phyloP scores from a whole-genome alignment of 1,284 basidiomycete genomes.

The Fomitopsis palustris region DNA sequence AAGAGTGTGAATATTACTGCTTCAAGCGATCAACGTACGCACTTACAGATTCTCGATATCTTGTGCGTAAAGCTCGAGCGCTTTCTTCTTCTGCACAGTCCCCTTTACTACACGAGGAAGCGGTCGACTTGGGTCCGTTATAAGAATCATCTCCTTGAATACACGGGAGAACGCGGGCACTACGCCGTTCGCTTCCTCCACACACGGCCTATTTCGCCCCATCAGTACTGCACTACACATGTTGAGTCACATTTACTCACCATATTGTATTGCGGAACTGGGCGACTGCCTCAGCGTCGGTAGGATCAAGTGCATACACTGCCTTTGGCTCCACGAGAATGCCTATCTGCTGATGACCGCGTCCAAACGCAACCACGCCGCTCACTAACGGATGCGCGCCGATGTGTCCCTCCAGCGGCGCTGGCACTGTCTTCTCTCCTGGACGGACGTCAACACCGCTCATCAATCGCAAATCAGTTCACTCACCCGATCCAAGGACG shows the following conservation, averaged over 20 bases:
- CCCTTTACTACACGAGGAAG: conserved; percentile 30
- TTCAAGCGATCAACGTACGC: background rate
- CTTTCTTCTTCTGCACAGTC: conserved; percentile 22
- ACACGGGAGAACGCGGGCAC: conserved; percentile 33
- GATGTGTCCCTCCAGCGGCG: conserved; percentile 27
- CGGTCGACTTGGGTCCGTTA: conserved; percentile 26
- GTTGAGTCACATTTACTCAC: conserved; percentile 15
- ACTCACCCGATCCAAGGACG: conserved; percentile 6
- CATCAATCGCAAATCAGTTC: background rate
- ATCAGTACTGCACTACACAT: background rate
- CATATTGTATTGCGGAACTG: conserved; percentile 33
- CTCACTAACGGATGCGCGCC: conserved; percentile 24
- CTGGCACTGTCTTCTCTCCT: conserved; percentile 41
- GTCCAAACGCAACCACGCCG: conserved; percentile 36
- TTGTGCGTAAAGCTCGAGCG: conserved; percentile 24
- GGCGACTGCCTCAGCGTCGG: conserved; percentile 17
- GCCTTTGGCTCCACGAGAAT: conserved; percentile 33
- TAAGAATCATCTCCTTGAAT: conserved; percentile 35
- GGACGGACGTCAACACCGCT: background rate
- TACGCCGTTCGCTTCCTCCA: conserved; percentile 29
- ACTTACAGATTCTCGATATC: conserved; percentile 30
- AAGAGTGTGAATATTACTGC: background rate
- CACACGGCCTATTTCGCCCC: conserved; percentile 23
- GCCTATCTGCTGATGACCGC: conserved; percentile 34
- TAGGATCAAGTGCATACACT: conserved; percentile 19